phyloP scores from a whole-genome alignment of 257 asterid genomes.

The Thymus quinquecostatus region DNA sequence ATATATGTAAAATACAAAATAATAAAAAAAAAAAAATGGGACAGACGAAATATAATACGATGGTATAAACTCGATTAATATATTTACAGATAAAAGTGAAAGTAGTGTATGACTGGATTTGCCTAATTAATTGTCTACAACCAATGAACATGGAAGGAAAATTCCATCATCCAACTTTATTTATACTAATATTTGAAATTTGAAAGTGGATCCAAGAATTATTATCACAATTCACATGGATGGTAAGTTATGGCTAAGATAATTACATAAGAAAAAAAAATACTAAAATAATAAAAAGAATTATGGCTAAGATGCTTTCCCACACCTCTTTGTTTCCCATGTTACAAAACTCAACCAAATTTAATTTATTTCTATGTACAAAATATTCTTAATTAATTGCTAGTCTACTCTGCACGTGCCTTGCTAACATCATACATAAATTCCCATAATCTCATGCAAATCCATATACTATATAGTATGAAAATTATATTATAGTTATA shows the following conservation, averaged over 20 bases:
- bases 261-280: too few relatives aligned
- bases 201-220: neutral
- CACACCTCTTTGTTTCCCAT: constrained; percentile 36
- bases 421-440: constrained; percentile 17
- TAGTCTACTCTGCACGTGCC: constrained; percentile 29
- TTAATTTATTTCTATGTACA: neutral
- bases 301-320: constrained; percentile 27
- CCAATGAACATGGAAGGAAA: too few relatives aligned
- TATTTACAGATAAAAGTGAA: too few relatives aligned
- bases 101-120: too few relatives aligned
- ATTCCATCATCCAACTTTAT: neutral
- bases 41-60: too few relatives aligned
- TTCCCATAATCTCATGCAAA: neutral
- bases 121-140: too few relatives aligned
- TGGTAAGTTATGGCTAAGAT: neutral
- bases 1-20: too few relatives aligned
- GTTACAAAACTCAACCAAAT: constrained; percentile 21
- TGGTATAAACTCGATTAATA: too few relatives aligned
- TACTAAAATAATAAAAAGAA: neutral
- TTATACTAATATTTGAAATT: neutral
- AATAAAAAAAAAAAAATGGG: too few relatives aligned
- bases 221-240: constrained; percentile 8
- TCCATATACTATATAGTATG: neutral
- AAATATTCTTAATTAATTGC: neutral
- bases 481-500: neutral